Conservation (phyloP, 768 basidiomycete genomes). For the Lactarius psammicola region DNA sequence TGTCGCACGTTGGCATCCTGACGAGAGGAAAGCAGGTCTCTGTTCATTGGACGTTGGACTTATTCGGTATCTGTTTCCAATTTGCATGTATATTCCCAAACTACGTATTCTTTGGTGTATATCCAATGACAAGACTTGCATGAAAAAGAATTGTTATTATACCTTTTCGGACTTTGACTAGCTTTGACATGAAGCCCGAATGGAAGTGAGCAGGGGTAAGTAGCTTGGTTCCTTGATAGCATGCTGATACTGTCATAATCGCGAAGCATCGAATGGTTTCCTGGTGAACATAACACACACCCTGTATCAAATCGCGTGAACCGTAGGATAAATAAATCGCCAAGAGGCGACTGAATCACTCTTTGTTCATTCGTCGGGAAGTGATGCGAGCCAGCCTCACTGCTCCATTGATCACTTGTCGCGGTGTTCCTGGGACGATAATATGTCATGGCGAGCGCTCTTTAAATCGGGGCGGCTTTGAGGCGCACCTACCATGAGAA, state of each 20-base stretch:
- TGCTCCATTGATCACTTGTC: not conserved
- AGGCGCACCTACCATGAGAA: not conserved
- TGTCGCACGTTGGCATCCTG: constrained; percentile 20
- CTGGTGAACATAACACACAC: not conserved
- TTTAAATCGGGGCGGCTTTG: not conserved
- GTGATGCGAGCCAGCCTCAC: not conserved
- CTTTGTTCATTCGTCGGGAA: not conserved
- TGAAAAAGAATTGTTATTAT: not conserved
- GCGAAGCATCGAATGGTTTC: not conserved
- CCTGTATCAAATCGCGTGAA: not conserved
- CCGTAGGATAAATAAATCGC: not conserved
- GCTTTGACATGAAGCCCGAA: too few relatives aligned
- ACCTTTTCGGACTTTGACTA: not conserved
- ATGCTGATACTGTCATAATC: not conserved
- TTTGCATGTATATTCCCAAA: constrained; percentile 18
- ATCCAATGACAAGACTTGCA: constrained; percentile 9
- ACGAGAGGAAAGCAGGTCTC: constrained; percentile 17
- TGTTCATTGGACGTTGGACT: constrained; percentile 10
- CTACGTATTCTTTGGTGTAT: constrained; percentile 11
- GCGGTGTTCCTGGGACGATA: not conserved
- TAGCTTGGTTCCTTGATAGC: not conserved
- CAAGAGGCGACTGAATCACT: not conserved
- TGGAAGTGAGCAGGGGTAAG: not conserved
- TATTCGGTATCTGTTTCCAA: constrained; percentile 15
- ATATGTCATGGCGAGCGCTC: not conserved